A percentile compares a stretch with the other conserved stretches of the same genome.
Conservation (phyloP, 2,329 filamentous ascomycete species). For the Alternaria panax region DNA sequence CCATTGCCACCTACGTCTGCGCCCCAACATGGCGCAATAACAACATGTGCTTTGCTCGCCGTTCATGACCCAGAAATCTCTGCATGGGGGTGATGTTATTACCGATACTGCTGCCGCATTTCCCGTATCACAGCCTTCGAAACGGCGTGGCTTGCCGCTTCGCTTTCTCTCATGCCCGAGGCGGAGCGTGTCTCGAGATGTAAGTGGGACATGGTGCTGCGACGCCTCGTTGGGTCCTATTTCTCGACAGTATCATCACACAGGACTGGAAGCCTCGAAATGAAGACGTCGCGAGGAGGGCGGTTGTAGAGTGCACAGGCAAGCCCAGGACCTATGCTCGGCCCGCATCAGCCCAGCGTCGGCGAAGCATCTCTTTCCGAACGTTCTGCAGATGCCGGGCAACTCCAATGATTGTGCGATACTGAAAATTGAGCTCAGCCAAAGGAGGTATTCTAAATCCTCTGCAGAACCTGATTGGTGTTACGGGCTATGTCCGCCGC, state of each 20-base stretch:
- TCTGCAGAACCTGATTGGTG: slow-evolving; percentile 8
- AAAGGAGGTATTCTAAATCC: slow-evolving; percentile 2
- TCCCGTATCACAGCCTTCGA: background rate
- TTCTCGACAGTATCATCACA: slow-evolving; percentile 3
- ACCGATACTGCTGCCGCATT: background rate
- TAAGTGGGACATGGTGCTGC: background rate
- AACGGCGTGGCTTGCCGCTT: background rate
- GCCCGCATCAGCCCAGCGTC: slow-evolving; percentile 10
- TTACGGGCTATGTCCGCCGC: background rate
- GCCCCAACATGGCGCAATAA: background rate
- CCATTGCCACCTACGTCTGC: background rate
- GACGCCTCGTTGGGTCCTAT: background rate
- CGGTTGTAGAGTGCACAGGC: slow-evolving; percentile 3
- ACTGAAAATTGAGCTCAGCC: background rate
- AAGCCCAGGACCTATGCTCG: slow-evolving; percentile 3
- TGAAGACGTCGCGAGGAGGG: slow-evolving; percentile 3
- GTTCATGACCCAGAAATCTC: background rate
- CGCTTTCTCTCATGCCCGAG: slow-evolving; percentile 5
- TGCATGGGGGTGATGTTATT: background rate
- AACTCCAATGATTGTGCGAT: slow-evolving; percentile 9
- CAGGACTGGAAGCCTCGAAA: background rate
- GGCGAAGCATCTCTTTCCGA: background rate
- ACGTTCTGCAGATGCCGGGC: slow-evolving; percentile 3
- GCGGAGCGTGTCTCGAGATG: slow-evolving; percentile 18
- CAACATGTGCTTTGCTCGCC: too few relatives aligned